Percentiles rank a stretch among this genome's conserved stretches.
These are phyloP conservation scores for Fraxinus sp. DNA, from an alignment of 305 asterid genomes.

Conservation along the genomic window DNA sequence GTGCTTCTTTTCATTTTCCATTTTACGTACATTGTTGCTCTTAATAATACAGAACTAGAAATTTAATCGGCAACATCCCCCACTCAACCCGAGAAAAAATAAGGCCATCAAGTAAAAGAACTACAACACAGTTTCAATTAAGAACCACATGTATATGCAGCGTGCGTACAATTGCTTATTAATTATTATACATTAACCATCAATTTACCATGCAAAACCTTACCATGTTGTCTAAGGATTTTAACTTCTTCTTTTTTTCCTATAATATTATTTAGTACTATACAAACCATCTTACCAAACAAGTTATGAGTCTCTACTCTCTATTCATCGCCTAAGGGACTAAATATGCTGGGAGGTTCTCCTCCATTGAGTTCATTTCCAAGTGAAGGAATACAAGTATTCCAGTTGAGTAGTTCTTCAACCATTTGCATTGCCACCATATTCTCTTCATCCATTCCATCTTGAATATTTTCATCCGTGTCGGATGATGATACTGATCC, in stretches of 20 bases:
- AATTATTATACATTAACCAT: neutral
- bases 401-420: constrained; percentile 72
- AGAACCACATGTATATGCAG: neutral
- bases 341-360: neutral
- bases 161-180: neutral
- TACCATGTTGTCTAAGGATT: neutral
- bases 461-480: constrained; percentile 20
- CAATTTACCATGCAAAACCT: neutral
- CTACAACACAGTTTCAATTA: neutral
- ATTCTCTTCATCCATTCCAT: constrained; percentile 55
- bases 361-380: neutral
- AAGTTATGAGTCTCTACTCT: neutral
- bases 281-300: constrained; percentile 6
- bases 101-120: neutral
- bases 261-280: constrained; percentile 1
- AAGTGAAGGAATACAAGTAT: constrained; percentile 1
- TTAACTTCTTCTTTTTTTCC: neutral
- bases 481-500: constrained; percentile 20
- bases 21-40: neutral
- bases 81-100: neutral
- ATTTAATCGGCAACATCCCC: neutral
- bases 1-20: neutral
- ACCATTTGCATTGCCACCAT: constrained; percentile 76
- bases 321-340: neutral
- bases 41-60: neutral